Evolutionary conservation across 2,329 filamentous ascomycete species (phyloP).

Genomic region (Aspergillus neoniger): DNA sequence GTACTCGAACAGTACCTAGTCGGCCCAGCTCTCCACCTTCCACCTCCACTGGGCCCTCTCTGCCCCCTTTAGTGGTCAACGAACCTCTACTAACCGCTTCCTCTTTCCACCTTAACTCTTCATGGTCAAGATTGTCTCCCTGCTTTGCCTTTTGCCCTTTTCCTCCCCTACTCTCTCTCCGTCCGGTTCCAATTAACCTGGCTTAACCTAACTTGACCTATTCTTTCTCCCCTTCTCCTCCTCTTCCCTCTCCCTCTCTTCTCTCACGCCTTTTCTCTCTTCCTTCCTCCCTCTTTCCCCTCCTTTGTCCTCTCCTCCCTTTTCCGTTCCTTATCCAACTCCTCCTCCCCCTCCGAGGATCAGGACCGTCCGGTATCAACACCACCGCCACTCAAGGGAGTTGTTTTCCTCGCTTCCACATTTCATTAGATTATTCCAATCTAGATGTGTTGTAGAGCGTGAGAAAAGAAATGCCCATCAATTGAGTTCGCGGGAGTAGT

Average conservation of each 20-base stretch:
- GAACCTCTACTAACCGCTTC: conserved; percentile 11
- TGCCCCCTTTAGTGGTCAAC: conserved; percentile 2
- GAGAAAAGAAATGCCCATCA: conserved; percentile 50
- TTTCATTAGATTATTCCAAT: conserved; percentile 11
- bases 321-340: not conserved
- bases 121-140: conserved; percentile 25
- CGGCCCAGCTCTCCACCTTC: not conserved
- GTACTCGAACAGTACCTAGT: not conserved
- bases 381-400: conserved; percentile 15
- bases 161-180: conserved; percentile 2
- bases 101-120: conserved; percentile 20
- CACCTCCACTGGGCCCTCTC: not conserved
- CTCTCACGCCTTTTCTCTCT: conserved; percentile 54
- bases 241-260: conserved; percentile 39
- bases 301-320: conserved; percentile 56
- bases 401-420: conserved; percentile 16
- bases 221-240: conserved; percentile 18
- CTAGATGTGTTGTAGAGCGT: conserved; percentile 22
- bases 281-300: conserved; percentile 54
- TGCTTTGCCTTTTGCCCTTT: conserved; percentile 14
- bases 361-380: conserved; percentile 6
- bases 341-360: conserved; percentile 1
- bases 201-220: conserved; percentile 7
- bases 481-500: conserved; percentile 31
- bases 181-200: conserved; percentile 13